Percentiles rank a stretch among this genome's conserved stretches.
These are phyloP conservation scores for Cladorrhinum sp. DNA, from an alignment of 2,329 filamentous ascomycete species.

Conservation along the genomic window DNA sequence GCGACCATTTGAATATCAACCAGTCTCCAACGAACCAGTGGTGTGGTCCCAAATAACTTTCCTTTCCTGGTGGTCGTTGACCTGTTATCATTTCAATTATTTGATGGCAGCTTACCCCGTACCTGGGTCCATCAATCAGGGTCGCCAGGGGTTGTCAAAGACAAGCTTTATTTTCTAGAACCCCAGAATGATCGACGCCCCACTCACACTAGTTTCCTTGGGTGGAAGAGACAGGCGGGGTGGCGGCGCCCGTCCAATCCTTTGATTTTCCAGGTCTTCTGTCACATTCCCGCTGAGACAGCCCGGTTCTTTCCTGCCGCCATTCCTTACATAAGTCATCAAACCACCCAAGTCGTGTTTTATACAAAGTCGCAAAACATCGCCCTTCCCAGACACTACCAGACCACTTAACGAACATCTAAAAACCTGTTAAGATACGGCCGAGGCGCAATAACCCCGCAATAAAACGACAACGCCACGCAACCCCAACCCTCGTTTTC, in stretches of 20 bases:
- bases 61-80: not conserved
- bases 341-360: not conserved
- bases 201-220: not conserved
- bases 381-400: not conserved
- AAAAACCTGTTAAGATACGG: not conserved
- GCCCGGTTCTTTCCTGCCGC: not conserved
- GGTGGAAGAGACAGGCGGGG: not conserved
- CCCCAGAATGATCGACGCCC: slow-evolving; percentile 10
- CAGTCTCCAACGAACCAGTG: not conserved
- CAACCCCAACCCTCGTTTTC: too few relatives aligned
- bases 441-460: not conserved
- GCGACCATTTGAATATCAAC: not conserved
- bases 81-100: not conserved
- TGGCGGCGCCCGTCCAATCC: not conserved
- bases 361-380: not conserved
- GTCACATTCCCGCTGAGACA: not conserved
- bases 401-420: not conserved
- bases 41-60: not conserved
- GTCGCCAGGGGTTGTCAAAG: slow-evolving; percentile 2
- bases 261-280: not conserved
- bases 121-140: not conserved
- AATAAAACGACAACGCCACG: not conserved
- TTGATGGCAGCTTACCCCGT: not conserved
- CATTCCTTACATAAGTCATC: not conserved
- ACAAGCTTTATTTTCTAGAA: slow-evolving; percentile 14